These are phyloP conservation scores for Xylaria sp. DNA, from an alignment of 2,329 filamentous ascomycete species.

Conservation along the genomic window DNA sequence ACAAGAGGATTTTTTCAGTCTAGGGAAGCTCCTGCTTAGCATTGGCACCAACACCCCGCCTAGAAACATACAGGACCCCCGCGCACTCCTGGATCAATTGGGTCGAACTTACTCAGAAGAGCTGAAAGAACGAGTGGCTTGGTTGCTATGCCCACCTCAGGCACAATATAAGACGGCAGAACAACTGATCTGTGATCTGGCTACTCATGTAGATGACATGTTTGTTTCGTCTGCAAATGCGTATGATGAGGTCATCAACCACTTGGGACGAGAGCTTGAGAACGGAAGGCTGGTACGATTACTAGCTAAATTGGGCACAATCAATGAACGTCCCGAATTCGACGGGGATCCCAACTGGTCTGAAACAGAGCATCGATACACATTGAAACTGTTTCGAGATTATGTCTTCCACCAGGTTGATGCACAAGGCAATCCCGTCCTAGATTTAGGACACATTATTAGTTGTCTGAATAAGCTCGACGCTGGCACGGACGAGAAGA, in stretches of 20 bases:
- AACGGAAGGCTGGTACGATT: conserved; percentile 87
- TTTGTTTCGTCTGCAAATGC: conserved; percentile 84
- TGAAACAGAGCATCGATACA: conserved; percentile 91
- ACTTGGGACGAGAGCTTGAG: conserved; percentile 84
- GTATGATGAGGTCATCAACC: conserved; percentile 77
- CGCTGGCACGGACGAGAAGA: conserved; percentile 85
- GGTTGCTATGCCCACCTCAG: conserved; percentile 78
- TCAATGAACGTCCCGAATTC: conserved; percentile 91
- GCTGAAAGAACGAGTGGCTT: conserved; percentile 81
- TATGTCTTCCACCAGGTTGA: conserved; percentile 98
- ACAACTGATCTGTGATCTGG: conserved; percentile 81
- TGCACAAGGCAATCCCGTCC: conserved; percentile 80
- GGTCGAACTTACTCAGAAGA: conserved; percentile 80
- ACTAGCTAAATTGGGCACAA: conserved; percentile 81
- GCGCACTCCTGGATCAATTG: conserved; percentile 80
- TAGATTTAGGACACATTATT: conserved; percentile 89
- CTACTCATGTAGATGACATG: conserved; percentile 77
- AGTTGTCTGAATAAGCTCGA: conserved; percentile 92
- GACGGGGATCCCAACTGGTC: conserved; percentile 84
- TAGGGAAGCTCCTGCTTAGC: conserved; percentile 86
- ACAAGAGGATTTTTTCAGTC: conserved; percentile 84
- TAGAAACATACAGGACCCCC: conserved; percentile 67
- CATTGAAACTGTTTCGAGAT: conserved; percentile 93
- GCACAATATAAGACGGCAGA: conserved; percentile 76
- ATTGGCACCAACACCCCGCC: conserved; percentile 77